A percentile compares a stretch with the other conserved stretches of the same genome.
phyloP scores from a whole-genome alignment of 257 asterid species.

The Solanum sejunctum region DNA sequence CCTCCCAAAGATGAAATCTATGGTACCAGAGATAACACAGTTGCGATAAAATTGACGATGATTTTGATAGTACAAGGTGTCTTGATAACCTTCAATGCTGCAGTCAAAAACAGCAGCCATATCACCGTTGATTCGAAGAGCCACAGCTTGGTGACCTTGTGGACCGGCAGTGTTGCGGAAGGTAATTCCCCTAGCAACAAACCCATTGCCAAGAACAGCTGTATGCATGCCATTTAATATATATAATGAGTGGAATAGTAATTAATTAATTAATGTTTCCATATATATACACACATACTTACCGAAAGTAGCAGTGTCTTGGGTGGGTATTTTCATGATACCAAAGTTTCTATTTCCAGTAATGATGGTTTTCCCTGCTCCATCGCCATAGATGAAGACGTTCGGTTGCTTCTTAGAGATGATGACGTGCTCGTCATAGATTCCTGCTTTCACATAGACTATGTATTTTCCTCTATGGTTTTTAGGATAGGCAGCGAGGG shows the following conservation, averaged over 20 bases:
- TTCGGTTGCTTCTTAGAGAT: constrained; percentile 38
- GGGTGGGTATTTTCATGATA: constrained; percentile 22
- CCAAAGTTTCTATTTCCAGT: constrained; percentile 37
- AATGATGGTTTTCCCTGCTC: constrained; percentile 46
- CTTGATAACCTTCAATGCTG: constrained; percentile 65
- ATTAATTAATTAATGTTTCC: neutral
- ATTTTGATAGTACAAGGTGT: constrained; percentile 55
- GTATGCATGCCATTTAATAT: neutral
- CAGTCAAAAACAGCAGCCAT: constrained; percentile 51
- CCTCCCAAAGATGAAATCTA: constrained; percentile 74
- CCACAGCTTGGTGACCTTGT: constrained; percentile 68
- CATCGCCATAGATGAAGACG: constrained; percentile 68
- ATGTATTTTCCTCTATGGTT: constrained; percentile 35
- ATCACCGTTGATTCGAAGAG: constrained; percentile 40
- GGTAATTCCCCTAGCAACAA: constrained; percentile 49
- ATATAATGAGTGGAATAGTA: too few relatives aligned
- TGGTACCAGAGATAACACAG: constrained; percentile 62
- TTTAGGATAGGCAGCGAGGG: constrained; percentile 38
- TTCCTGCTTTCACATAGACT: constrained; percentile 63
- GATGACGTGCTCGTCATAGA: constrained; percentile 37
- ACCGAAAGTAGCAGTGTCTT: constrained; percentile 58
- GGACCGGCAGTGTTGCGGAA: constrained; percentile 66
- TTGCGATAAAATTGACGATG: constrained; percentile 52
- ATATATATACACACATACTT: neutral
- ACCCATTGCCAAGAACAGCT: constrained; percentile 37